Percentiles rank a stretch among this genome's conserved stretches.
These are phyloP conservation scores for Aspergillus felis DNA, from an alignment of 2,329 filamentous ascomycete genomes.

Conservation along the genomic window DNA sequence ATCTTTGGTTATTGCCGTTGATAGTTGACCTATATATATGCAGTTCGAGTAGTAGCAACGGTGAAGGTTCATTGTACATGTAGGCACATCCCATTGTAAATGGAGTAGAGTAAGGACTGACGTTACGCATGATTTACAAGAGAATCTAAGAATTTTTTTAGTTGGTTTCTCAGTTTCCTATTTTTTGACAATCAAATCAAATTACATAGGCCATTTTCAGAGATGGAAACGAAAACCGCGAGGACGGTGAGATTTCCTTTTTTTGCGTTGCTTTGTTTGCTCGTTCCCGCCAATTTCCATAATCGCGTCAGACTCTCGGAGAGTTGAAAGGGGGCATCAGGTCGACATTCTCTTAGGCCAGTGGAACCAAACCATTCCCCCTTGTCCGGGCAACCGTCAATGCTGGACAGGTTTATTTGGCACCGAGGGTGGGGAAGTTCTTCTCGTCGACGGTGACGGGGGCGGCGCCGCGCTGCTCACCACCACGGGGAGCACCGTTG, in stretches of 20 bases:
- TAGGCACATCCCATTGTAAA: too few species aligned
- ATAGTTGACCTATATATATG: too few species aligned
- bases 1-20: conserved; percentile 12
- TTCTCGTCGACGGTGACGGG: conserved; percentile 42
- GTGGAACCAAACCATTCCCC: too few species aligned
- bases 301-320: not conserved
- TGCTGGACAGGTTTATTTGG: conserved; percentile 27
- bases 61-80: too few species aligned
- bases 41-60: too few species aligned
- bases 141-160: conserved; percentile 4
- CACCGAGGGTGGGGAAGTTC: conserved; percentile 45
- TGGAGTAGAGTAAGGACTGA: too few species aligned
- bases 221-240: not conserved
- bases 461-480: conserved; percentile 18
- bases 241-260: not conserved
- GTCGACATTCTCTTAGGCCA: too few species aligned
- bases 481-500: conserved; percentile 18
- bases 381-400: not conserved
- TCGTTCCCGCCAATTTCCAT: not conserved
- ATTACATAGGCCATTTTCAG: conserved; percentile 23
- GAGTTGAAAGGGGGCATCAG: too few species aligned
- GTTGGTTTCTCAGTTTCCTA: conserved; percentile 18
- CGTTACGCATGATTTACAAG: too few species aligned
- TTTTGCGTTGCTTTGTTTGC: not conserved
- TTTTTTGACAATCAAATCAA: conserved; percentile 30